Base-by-base conservation (phyloP, 2,329 filamentous ascomycete genomes). In the Aspergillus calidoustus region DNA sequence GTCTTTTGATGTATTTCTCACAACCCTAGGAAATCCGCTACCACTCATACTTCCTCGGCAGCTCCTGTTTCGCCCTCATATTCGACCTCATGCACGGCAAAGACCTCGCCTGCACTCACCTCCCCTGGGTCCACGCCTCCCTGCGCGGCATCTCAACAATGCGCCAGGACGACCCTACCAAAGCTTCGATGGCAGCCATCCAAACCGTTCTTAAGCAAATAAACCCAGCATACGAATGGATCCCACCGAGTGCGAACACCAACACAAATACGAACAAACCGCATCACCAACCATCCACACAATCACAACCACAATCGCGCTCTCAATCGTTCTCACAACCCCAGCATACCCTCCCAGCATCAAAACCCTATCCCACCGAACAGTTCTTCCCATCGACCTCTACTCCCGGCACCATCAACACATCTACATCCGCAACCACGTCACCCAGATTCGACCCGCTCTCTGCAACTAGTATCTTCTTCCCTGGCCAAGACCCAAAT, bases 21-120 rank as follows among this genome's bases (percentile, higher is more conserved):
- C 17, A 3, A 25, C 1, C 4, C 2, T 23, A 82, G 80, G 75
- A 80, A 69, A 68, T 81, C 4, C 79, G 78, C 41, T 82, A 81
- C 28, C 79, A 81, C 28, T 77, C 72, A 5, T 81, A 79, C 52
- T 81, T 82, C 53, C 68, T 81, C 9, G 74, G 77, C 38, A 80
- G 78, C 31, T 77, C 78, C 13, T 73, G 72, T 11, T 80, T 80
- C 53, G 76, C 76, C 3, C 60, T 82, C 3, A 76, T 79, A 8
- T 80, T 80, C 50, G 79, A 82, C 53, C 71, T 82, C 51, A 69
- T 82, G 19, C 78, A 81, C 34, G 76, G 78, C 13, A 71, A 75
- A 22, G 68, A 70, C 50, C 68, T 73, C 2, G 74, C 77, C 2
- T 59, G 74, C n/a, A 69, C 70, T 3, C 78, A 80, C 57, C 68